Percentiles rank a stretch among this genome's conserved stretches.
Conservation (phyloP, 2,329 filamentous ascomycete genomes). For the Epichloe uncinata region DNA sequence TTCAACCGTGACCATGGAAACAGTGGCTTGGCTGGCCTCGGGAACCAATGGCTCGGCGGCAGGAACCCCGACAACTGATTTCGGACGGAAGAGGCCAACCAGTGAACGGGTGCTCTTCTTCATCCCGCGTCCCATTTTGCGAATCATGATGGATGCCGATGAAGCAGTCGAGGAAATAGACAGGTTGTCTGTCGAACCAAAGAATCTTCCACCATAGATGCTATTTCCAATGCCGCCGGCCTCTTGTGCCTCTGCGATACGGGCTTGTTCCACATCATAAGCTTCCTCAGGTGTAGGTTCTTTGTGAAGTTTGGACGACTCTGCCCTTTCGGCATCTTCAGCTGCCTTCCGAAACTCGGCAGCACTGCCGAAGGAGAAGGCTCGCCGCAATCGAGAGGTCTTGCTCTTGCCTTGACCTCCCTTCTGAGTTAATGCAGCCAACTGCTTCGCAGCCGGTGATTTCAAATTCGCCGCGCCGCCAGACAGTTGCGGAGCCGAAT, state of each 20-base stretch:
- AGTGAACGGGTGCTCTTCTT: constrained; percentile 86
- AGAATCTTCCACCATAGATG: constrained; percentile 83
- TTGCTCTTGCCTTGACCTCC: constrained; percentile 70
- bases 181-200: constrained; percentile 88
- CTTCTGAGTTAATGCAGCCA: constrained; percentile 79
- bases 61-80: constrained; percentile 72
- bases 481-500: constrained; percentile 24
- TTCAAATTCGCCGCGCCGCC: constrained; percentile 25
- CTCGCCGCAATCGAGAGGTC: constrained; percentile 70
- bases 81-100: constrained; percentile 87
- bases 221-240: constrained; percentile 80
- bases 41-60: constrained; percentile 52
- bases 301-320: constrained; percentile 48
- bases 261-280: constrained; percentile 76
- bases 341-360: constrained; percentile 74
- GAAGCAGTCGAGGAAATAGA: constrained; percentile 84
- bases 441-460: constrained; percentile 69
- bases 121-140: constrained; percentile 98
- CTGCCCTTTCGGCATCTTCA: constrained; percentile 23
- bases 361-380: constrained; percentile 93
- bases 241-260: constrained; percentile 87
- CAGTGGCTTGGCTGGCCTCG: constrained; percentile 63
- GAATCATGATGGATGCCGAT: constrained; percentile 83
- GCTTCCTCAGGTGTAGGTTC: constrained; percentile 49
- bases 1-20: constrained; percentile 93